Conservation (phyloP, 306 rosid species). For the Citrullus colocynthis region DNA sequence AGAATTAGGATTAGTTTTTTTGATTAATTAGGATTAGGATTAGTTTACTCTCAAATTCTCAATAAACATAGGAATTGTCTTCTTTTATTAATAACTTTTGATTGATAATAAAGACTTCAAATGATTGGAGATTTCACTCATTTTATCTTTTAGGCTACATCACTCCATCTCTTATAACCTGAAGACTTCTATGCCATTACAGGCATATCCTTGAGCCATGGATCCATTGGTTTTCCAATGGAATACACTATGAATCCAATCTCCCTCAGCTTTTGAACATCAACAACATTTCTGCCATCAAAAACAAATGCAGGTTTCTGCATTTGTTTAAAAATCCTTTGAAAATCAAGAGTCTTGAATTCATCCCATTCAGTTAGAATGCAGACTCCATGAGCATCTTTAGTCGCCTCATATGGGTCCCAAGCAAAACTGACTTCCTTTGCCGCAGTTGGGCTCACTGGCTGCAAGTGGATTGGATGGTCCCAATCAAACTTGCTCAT, state of each 20-base stretch:
- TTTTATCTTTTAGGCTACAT: not conserved
- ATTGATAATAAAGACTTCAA: no score
- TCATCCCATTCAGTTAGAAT: slow-evolving; percentile 87
- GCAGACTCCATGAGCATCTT: slow-evolving; percentile 71
- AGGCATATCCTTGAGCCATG: slow-evolving; percentile 49
- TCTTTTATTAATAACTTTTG: no score
- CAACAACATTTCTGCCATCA: slow-evolving; percentile 60
- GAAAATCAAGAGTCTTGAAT: slow-evolving; percentile 57
- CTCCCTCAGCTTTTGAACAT: slow-evolving; percentile 47
- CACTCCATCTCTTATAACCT: not conserved
- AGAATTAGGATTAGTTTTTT: no score
- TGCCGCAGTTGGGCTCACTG: slow-evolving; percentile 18
- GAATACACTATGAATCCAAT: slow-evolving; percentile 70
- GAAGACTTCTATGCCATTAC: slow-evolving; percentile 15
- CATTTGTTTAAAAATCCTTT: slow-evolving; percentile 47
- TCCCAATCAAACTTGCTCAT: slow-evolving; percentile 44
- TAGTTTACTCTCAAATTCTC: no score
- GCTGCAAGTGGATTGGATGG: slow-evolving; percentile 43
- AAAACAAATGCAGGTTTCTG: slow-evolving; percentile 78
- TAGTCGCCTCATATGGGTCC: slow-evolving; percentile 57
- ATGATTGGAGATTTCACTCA: no score
- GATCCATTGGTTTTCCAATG: slow-evolving; percentile 62
- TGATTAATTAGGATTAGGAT: no score
- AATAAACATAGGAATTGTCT: no score
- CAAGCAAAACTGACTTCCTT: slow-evolving; percentile 36